These are phyloP conservation scores for Coix lacrymajobi DNA, from an alignment of 176 grass and related monocot species.

Conservation along the genomic window DNA sequence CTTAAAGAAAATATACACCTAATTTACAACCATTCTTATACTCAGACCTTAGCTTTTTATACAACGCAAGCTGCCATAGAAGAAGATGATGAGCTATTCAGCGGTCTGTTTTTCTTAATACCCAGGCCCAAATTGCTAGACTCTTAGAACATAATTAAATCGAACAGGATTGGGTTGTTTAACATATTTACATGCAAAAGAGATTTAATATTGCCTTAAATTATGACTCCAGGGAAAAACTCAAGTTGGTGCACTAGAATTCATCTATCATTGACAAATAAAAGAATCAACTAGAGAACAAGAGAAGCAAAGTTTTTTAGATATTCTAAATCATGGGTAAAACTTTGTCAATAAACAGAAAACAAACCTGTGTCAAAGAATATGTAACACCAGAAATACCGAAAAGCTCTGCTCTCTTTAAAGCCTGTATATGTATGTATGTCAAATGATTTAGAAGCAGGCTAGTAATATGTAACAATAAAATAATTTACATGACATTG, in stretches of 20 bases:
- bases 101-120: neutral
- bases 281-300: neutral
- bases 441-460: conserved; percentile 24
- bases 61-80: neutral
- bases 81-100: neutral
- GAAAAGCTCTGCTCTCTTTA: conserved; percentile 97
- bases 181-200: neutral
- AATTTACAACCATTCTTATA: neutral
- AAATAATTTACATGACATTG: neutral
- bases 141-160: neutral
- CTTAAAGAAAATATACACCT: neutral
- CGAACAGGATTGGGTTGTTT: neutral
- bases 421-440: conserved; percentile 61
- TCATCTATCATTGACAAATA: neutral
- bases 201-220: neutral
- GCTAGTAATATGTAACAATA: neutral
- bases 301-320: neutral
- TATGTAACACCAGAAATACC: conserved; percentile 97
- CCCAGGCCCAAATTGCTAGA: neutral
- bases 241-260: neutral
- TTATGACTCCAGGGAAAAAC: neutral
- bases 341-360: conserved; percentile 25
- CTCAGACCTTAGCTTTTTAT: neutral
- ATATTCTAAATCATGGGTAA: conserved; percentile 3
- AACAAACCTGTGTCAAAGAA: conserved; percentile 87